phyloP scores from a whole-genome alignment of 768 basidiomycete species.

The Russula brevipes region DNA sequence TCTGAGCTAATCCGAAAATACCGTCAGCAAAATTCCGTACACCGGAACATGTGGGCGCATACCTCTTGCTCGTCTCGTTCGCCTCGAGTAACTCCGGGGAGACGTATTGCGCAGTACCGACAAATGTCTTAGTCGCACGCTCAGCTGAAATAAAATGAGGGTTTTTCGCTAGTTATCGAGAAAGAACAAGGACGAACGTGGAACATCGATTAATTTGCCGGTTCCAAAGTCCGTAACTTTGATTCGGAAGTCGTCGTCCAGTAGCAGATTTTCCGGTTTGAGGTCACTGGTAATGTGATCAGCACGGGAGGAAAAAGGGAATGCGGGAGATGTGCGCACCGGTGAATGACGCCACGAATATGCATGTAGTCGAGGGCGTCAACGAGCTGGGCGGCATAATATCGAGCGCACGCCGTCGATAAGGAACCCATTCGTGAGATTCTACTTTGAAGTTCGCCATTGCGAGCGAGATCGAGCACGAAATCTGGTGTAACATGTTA shows the following conservation, averaged over 20 bases:
- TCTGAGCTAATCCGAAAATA: slow-evolving; percentile 60
- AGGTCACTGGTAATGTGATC: slow-evolving; percentile 47
- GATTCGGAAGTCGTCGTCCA: slow-evolving; percentile 82
- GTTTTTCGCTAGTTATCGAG: slow-evolving; percentile 27
- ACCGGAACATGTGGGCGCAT: slow-evolving; percentile 18
- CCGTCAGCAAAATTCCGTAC: neutral
- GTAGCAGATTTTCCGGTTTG: slow-evolving; percentile 83
- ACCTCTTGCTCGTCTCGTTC: slow-evolving; percentile 76
- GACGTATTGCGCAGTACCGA: slow-evolving; percentile 88
- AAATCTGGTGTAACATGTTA: slow-evolving; percentile 48
- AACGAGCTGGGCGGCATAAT: slow-evolving; percentile 86
- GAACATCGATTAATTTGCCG: slow-evolving; percentile 64
- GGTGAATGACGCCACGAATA: slow-evolving; percentile 81
- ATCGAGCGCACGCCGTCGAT: slow-evolving; percentile 65
- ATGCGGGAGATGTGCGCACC: slow-evolving; percentile 37
- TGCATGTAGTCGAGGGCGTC: slow-evolving; percentile 92
- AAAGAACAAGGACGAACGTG: slow-evolving; percentile 39
- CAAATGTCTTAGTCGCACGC: slow-evolving; percentile 61
- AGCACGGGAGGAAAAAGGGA: slow-evolving; percentile 8
- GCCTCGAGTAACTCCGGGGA: slow-evolving; percentile 77
- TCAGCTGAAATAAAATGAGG: slow-evolving; percentile 36
- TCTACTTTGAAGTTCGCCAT: slow-evolving; percentile 72
- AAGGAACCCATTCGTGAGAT: slow-evolving; percentile 82
- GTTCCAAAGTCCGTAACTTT: slow-evolving; percentile 98
- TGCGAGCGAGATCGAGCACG: slow-evolving; percentile 67